phyloP scores from a whole-genome alignment of 805 yeast species.

The Saccharomycopsis olivae region DNA sequence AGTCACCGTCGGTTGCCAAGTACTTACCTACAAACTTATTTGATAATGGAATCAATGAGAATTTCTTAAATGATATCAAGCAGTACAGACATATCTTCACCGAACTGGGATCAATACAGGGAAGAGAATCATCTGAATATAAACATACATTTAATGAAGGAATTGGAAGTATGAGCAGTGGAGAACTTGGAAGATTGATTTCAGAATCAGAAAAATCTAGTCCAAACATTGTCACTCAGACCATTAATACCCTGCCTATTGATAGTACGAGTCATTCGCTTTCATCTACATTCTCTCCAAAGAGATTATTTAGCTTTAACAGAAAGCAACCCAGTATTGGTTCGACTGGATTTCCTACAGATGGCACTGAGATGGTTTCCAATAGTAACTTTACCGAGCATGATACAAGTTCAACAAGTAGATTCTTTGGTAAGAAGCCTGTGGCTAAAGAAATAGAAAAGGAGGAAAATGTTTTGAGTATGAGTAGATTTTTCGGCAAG shows the following conservation, averaged over 20 bases:
- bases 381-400: slow-evolving; percentile 5
- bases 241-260: too few relatives aligned
- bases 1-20: too few relatives aligned
- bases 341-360: background rate
- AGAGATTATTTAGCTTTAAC: slow-evolving; percentile 10
- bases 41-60: slow-evolving; percentile 6
- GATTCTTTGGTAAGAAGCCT: slow-evolving; percentile 7
- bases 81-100: slow-evolving; percentile 5
- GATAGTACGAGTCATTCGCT: too few relatives aligned
- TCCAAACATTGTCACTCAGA: too few relatives aligned
- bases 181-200: background rate
- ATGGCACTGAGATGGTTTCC: slow-evolving; percentile 8
- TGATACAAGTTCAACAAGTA: background rate
- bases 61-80: slow-evolving; percentile 8
- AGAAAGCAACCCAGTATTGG: slow-evolving; percentile 8
- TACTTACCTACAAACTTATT: slow-evolving; percentile 10
- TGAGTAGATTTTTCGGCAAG: slow-evolving; percentile 8
- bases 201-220: too few relatives aligned
- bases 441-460: background rate
- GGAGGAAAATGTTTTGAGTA: background rate
- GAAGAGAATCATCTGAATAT: background rate
- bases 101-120: background rate
- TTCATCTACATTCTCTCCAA: slow-evolving; percentile 13
- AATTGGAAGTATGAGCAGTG: background rate
- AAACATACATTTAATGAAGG: background rate